Base-by-base conservation (phyloP, 768 basidiomycete species). In the Mycena crocata region DNA sequence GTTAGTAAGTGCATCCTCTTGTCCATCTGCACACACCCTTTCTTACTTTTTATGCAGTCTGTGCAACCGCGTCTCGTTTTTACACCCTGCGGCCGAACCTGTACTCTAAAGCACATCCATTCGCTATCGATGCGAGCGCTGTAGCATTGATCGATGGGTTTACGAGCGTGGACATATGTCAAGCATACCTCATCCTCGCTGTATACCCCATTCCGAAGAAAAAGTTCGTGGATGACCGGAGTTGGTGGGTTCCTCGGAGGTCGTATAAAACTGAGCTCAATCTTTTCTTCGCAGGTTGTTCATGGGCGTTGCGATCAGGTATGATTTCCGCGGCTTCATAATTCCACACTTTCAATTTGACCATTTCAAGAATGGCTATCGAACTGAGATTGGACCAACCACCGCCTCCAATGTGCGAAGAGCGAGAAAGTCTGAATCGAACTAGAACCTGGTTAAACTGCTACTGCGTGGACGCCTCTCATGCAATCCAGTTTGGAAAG, bases 401-500 rank as follows among this genome's bases (percentile, higher is more conserved):
- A 15, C 80, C 86, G 5, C 81, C 84, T 2, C 73, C 78, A 9
- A 74, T 77, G 26, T 86, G 86, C n/a, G 81, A 83, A 51, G 87
- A 88, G 70, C 84, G 90, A 32, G 91, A 93, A 81, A 82, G 83
- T 26, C 80, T 90, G 40, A 93, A 94, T 72, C 84, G 91, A 42
- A 87, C 87, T 30, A 82, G 93, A 64, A 90, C 89, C 28, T 93
- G 92, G 91, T 80, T 93, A 59, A 88, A 89, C 72, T 93, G 90
- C 74, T 92, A 87, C 74, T 89, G 90, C 68, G 86, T 91, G 59
- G 93, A 94, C 73, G 87, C 89, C 8, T 91, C 90, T 35, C 84
- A 90, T 71, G 87, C 90, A n/a, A 88, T 89, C 48, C 88, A 93
- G 73, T 90, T 90, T 72, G 92, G 92, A 14, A 93, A 92, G 72